phyloP scores from a whole-genome alignment of 148 eudicot species.

The Cornus controversa region DNA sequence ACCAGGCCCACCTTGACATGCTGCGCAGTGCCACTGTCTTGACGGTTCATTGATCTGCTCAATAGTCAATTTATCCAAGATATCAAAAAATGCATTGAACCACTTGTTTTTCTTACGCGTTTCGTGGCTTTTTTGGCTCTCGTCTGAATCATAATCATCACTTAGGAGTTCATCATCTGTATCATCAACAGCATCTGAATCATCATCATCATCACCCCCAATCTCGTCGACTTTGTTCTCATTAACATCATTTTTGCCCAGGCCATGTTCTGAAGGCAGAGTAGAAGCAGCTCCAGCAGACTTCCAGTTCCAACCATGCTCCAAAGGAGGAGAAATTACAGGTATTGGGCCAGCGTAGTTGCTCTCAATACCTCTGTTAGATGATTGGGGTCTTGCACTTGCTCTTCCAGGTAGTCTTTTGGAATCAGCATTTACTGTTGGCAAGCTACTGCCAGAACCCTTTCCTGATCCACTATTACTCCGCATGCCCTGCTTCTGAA shows the following conservation, averaged over 20 bases:
- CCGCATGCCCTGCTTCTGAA: conserved; percentile 34
- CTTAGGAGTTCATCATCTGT: conserved; percentile 46
- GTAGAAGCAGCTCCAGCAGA: conserved; percentile 20
- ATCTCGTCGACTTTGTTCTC: conserved; percentile 18
- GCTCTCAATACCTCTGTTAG: not conserved
- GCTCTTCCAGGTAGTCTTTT: conserved; percentile 32
- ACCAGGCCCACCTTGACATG: conserved; percentile 80
- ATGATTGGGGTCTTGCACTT: conserved; percentile 17
- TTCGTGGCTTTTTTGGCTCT: conserved; percentile 43
- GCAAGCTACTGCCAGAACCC: conserved; percentile 27
- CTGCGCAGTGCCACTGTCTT: conserved; percentile 87
- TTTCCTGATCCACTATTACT: conserved; percentile 23
- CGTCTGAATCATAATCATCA: conserved; percentile 63
- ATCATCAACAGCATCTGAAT: conserved; percentile 42
- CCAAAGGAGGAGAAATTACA: conserved; percentile 34
- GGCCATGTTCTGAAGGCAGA: conserved; percentile 17
- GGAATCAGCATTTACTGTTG: conserved; percentile 15
- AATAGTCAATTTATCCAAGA: conserved; percentile 42
- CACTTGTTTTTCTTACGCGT: conserved; percentile 45
- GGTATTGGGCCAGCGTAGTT: conserved; percentile 10
- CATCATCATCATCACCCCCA: conserved; percentile 31
- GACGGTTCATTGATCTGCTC: conserved; percentile 56
- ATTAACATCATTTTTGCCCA: conserved; percentile 5
- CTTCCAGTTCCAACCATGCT: conserved; percentile 29
- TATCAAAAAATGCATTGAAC: conserved; percentile 50